Evolutionary conservation across 345 rosid genomes (phyloP), one percentile per base, ranked within the genome.

Genomic region (Luvunga scandens): DNA sequence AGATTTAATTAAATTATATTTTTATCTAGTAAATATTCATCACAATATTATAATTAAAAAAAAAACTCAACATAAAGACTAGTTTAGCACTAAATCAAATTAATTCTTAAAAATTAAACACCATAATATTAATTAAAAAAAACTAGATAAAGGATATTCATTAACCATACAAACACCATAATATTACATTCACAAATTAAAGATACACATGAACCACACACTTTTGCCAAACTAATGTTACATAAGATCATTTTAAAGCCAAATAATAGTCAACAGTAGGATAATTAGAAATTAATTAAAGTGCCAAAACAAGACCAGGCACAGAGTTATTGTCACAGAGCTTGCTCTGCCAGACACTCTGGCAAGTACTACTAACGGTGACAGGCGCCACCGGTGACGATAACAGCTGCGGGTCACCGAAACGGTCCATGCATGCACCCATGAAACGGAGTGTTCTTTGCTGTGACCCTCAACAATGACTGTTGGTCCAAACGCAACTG

Each of bases 351-450:
- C 82, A 82, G 18, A 82, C 39, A 27, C 66, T 55, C 60, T 75
- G 79, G 69, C 75, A 75, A 12, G 4, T 45, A 1, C 50, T 45
- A 27, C 16, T 22, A 13, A 45, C 50, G 24, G 39, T 71, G 64
- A 61, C 25, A 9, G 39, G 34, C 22, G 48, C 19, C 6, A 12
- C 30, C 36, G 57, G 59, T 5, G 68, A 31, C 6, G 63, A 30
- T 21, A 10, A 10, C 24, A 64, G 27, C 59, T n/a, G 76, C 1
- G 67, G 24, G 19, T 30, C 56, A 25, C 69, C 73, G 24, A 84
- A 72, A 28, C 83, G 2, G 82, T 73, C 82, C 87, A 75, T 2
- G 84, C 87, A 22, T 81, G 87, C 6, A 84, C 80, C 87, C 87
- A 84, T 5, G 79, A 81, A 30, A 65, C 78, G 12, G 31, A 19